Conservation (phyloP, 805 yeast species). For the Myxozyma neglecta region DNA sequence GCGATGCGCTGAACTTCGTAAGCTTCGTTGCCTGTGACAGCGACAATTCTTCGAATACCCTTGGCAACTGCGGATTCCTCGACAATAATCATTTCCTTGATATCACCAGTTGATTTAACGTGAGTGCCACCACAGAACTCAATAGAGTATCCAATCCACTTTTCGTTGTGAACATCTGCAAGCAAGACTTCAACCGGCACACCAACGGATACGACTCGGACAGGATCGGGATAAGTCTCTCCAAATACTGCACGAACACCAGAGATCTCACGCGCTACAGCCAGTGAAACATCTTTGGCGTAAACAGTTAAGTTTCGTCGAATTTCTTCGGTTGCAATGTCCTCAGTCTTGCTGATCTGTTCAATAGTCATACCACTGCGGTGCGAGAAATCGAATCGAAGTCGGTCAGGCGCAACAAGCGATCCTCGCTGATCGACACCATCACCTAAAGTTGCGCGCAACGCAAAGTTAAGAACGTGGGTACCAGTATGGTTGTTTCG, state of each 20-base stretch:
- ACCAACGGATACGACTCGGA: conserved; percentile 95
- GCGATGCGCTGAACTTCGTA: conserved; percentile 87
- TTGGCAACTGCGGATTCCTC: conserved; percentile 98
- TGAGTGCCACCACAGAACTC: conserved; percentile 99
- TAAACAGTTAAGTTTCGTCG: conserved; percentile 70
- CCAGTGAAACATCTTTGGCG: conserved; percentile 78
- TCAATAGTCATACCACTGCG: conserved; percentile 74
- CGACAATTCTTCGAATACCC: conserved; percentile 97
- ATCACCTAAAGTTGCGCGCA: conserved; percentile 82
- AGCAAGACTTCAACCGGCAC: conserved; percentile 80
- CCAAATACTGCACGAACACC: conserved; percentile 98
- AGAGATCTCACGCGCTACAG: conserved; percentile 66
- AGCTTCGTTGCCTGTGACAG: conserved; percentile 91
- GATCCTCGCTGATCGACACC: conserved; percentile 96
- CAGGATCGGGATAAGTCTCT: conserved; percentile 98
- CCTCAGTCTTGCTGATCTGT: conserved; percentile 76
- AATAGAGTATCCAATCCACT: conserved; percentile 78
- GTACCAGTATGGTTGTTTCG: conserved; percentile 99
- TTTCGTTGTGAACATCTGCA: conserved; percentile 62
- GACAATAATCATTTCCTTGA: conserved; percentile 80
- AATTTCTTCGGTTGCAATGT: conserved; percentile 68
- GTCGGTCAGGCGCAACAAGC: conserved; percentile 88
- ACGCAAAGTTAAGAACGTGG: conserved; percentile 85
- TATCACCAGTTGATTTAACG: conserved; percentile 87
- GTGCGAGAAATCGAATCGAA: conserved; percentile 95